phyloP scores from a whole-genome alignment of 257 asterid genomes.

The Gynochthodes officinalis region DNA sequence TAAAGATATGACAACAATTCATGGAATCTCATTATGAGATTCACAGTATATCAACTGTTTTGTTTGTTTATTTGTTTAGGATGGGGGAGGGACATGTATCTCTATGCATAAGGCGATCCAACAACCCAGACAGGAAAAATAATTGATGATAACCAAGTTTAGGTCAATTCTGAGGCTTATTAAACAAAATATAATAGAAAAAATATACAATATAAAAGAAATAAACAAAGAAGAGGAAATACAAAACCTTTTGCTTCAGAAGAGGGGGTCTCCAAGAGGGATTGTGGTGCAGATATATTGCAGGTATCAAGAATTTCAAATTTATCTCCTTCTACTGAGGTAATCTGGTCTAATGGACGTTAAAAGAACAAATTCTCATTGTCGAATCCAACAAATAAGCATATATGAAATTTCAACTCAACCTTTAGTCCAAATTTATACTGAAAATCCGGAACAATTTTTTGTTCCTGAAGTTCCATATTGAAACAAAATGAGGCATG shows the following conservation, averaged over 20 bases:
- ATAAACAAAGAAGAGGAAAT: conserved; percentile 13
- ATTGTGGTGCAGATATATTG: conserved; percentile 42
- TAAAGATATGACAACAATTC: neutral
- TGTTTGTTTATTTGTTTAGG: neutral
- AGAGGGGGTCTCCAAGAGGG: conserved; percentile 25
- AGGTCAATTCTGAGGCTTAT: neutral
- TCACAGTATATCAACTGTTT: neutral
- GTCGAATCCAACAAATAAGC: neutral
- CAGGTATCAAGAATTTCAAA: conserved; percentile 30
- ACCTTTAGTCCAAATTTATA: neutral
- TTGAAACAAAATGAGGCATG: conserved; percentile 11
- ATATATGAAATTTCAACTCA: neutral
- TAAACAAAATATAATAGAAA: neutral
- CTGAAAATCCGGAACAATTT: neutral
- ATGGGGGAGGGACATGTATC: neutral
- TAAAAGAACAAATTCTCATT: conserved; percentile 37
- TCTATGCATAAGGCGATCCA: neutral
- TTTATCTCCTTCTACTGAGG: conserved; percentile 40
- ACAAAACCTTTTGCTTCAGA: conserved; percentile 49
- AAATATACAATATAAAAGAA: neutral
- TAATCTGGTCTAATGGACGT: conserved; percentile 51
- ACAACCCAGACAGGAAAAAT: neutral
- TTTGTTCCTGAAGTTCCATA: conserved; percentile 6
- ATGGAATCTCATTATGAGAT: neutral
- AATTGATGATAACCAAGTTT: neutral